Percentiles rank a stretch among this genome's conserved stretches.
These are phyloP conservation scores for Helianthus annuus DNA, from an alignment of 129 eudicot genomes.

Conservation along the genomic window DNA sequence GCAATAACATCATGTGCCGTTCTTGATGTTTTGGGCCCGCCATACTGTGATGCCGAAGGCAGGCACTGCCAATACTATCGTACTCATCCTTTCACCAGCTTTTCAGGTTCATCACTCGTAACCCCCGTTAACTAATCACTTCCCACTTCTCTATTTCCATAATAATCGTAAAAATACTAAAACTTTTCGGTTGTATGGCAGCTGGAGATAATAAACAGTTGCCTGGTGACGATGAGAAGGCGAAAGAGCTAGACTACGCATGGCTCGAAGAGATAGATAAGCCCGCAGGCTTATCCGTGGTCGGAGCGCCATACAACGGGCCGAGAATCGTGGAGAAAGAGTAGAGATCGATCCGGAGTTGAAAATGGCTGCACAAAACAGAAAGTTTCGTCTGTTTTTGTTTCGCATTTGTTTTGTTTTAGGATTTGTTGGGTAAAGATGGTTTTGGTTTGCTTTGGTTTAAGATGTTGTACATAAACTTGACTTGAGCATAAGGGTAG, in stretches of 20 bases:
- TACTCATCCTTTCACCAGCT: slow-evolving; percentile 41
- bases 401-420: slow-evolving; percentile 1
- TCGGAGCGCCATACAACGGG: slow-evolving; percentile 62
- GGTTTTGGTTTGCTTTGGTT: slow-evolving; percentile 16
- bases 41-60: slow-evolving; percentile 75
- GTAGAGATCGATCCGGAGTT: neutral
- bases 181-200: slow-evolving; percentile 20
- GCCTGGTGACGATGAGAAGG: slow-evolving; percentile 50
- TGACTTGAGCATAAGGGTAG: slow-evolving; percentile 34
- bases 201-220: slow-evolving; percentile 44
- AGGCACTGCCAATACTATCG: slow-evolving; percentile 76
- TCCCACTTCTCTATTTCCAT: neutral
- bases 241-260: slow-evolving; percentile 35
- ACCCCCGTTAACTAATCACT: too few species aligned
- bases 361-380: neutral
- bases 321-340: slow-evolving; percentile 55
- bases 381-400: neutral
- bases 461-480: slow-evolving; percentile 36
- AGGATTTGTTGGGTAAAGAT: slow-evolving; percentile 24
- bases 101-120: slow-evolving; percentile 40
- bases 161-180: neutral
- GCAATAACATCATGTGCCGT: slow-evolving; percentile 80
- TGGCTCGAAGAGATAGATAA: slow-evolving; percentile 82
- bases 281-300: slow-evolving; percentile 47
- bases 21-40: slow-evolving; percentile 90